Evolutionary conservation across 805 yeast genomes (phyloP).

Genomic region (Cephaloascus albidus): DNA sequence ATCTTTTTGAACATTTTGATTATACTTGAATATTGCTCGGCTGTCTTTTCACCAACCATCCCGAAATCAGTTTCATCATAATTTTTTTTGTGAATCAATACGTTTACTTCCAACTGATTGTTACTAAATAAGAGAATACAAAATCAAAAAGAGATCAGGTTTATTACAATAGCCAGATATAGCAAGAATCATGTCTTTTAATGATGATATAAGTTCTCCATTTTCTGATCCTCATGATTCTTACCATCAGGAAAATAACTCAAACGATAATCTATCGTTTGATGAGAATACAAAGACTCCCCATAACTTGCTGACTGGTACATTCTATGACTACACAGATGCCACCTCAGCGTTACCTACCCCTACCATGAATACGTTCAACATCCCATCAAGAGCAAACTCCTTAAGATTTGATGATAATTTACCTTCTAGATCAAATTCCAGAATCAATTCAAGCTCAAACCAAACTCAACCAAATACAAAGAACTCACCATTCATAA

Average conservation of each 20-base stretch:
- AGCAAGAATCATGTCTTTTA: background rate
- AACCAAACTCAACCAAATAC: background rate
- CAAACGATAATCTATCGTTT: background rate
- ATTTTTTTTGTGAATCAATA: too few species aligned
- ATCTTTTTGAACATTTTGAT: too few species aligned
- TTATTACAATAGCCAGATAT: too few species aligned
- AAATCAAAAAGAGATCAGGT: too few species aligned
- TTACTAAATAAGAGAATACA: too few species aligned
- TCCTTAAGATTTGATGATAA: background rate
- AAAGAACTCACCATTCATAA: conserved; percentile 20
- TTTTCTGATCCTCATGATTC: background rate
- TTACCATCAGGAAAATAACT: background rate
- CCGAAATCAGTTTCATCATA: too few species aligned
- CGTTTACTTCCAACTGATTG: too few species aligned
- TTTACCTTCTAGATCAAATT: background rate
- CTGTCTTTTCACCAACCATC: too few species aligned
- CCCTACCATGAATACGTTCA: background rate
- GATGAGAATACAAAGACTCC: background rate
- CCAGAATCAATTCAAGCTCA: background rate
- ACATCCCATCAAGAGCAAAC: background rate
- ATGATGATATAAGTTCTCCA: background rate
- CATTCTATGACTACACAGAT: background rate
- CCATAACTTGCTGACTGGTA: background rate
- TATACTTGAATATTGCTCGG: too few species aligned
- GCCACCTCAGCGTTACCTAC: background rate